phyloP scores from a whole-genome alignment of 495 filamentous ascomycete genomes.

The Aspergillus nanangensis region DNA sequence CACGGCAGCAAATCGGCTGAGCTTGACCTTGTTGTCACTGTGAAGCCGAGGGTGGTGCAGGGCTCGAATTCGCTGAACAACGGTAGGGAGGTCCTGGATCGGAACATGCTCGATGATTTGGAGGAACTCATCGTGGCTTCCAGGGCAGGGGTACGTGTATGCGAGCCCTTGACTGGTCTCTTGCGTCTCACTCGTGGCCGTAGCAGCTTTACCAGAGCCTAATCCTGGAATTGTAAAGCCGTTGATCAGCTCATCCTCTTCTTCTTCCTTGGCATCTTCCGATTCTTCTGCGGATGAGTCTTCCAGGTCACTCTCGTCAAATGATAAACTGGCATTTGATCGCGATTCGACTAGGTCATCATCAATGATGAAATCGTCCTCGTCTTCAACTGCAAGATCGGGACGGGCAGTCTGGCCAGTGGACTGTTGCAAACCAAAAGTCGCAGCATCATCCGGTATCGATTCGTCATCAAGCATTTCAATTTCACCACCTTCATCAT shows the following conservation, averaged over 20 bases:
- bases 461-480: conserved; percentile 32
- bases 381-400: conserved; percentile 66
- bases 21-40: conserved; percentile 76
- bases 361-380: conserved; percentile 89
- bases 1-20: conserved; percentile 66
- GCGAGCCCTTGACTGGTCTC: conserved; percentile 53
- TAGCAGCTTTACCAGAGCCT: conserved; percentile 14
- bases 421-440: conserved; percentile 49
- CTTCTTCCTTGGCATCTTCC: conserved; percentile 40
- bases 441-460: conserved; percentile 47
- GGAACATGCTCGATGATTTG: conserved; percentile 55
- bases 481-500: conserved; percentile 23
- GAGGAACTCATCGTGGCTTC: conserved; percentile 69
- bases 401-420: conserved; percentile 24
- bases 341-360: conserved; percentile 67
- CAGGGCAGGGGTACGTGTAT: conserved; percentile 81
- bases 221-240: conserved; percentile 28
- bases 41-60: conserved; percentile 85
- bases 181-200: conserved; percentile 22
- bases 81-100: conserved; percentile 61
- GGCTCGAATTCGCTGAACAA: conserved; percentile 84
- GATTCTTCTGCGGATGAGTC: conserved; percentile 35
- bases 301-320: conserved; percentile 50
- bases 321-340: conserved; percentile 49
- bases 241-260: conserved; percentile 44